These are phyloP conservation scores for Quercus agrifolia DNA, from an alignment of 306 rosid genomes.

Conservation along the genomic window DNA sequence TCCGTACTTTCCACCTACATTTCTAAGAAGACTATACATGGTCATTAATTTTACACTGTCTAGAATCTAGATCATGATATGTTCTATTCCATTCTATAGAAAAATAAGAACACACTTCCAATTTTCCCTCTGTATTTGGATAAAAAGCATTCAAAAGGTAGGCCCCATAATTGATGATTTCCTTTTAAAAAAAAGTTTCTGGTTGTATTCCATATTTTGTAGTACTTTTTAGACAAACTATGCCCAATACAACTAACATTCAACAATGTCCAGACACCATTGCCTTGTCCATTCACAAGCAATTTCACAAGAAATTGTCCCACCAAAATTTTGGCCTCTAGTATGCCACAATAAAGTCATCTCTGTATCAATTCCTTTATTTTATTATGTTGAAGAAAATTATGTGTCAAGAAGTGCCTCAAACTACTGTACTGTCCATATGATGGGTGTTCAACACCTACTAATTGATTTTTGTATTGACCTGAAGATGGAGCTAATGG, in stretches of 20 bases:
- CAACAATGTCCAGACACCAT: constrained; percentile 14
- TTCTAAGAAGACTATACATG: neutral
- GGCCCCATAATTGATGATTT: constrained; percentile 20
- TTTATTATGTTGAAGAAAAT: too few species aligned
- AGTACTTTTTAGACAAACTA: constrained; percentile 2
- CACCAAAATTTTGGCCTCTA: constrained; percentile 24
- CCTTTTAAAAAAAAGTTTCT: neutral
- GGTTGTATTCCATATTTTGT: constrained; percentile 13
- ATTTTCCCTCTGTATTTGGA: neutral
- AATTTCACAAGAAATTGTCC: neutral
- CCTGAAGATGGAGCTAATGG: neutral
- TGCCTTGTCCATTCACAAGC: constrained; percentile 14
- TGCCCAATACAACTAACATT: constrained; percentile 6
- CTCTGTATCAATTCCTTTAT: constrained; percentile 3
- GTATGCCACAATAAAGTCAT: constrained; percentile 23
- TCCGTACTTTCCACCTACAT: neutral
- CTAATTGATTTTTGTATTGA: neutral
- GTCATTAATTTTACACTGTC: neutral
- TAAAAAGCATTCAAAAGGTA: neutral
- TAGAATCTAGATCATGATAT: neutral
- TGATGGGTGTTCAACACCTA: neutral
- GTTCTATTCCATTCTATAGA: neutral
- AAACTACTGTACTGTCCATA: neutral
- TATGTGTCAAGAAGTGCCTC: neutral
- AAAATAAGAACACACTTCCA: neutral